Conservation (phyloP, 768 basidiomycete species). For the Royoungia palumana region DNA sequence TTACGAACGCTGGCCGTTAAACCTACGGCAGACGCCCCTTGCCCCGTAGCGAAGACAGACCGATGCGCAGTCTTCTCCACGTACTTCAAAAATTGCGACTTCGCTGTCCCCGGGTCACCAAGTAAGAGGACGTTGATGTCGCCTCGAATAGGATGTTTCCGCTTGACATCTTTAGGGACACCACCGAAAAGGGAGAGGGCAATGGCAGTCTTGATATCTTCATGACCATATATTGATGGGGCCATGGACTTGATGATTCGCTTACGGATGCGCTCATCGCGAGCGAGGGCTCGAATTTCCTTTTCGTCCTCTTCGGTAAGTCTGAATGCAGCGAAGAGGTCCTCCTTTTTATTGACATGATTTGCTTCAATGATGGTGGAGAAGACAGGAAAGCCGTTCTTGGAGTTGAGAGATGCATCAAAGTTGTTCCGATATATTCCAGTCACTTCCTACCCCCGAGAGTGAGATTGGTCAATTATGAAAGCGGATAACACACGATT, state of each 20-base stretch:
- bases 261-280: slow-evolving; percentile 93
- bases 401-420: slow-evolving; percentile 94
- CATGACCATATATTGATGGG: slow-evolving; percentile 98
- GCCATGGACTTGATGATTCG: slow-evolving; percentile 98
- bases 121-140: slow-evolving; percentile 97
- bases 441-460: slow-evolving; percentile 76
- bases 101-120: slow-evolving; percentile 98
- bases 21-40: slow-evolving; percentile 98
- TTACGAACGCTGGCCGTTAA: slow-evolving; percentile 98
- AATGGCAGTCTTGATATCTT: slow-evolving; percentile 97
- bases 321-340: slow-evolving; percentile 96
- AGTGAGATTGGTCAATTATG: slow-evolving; percentile 7
- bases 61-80: slow-evolving; percentile 98
- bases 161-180: slow-evolving; percentile 91
- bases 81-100: slow-evolving; percentile 98
- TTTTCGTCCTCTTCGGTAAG: slow-evolving; percentile 96
- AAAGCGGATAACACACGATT: slow-evolving; percentile 56
- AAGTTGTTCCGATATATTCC: slow-evolving; percentile 99
- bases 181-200: slow-evolving; percentile 95
- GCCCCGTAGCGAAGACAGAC: slow-evolving; percentile 97
- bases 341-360: slow-evolving; percentile 98
- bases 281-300: slow-evolving; percentile 81
- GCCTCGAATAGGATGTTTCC: slow-evolving; percentile 93
- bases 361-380: slow-evolving; percentile 98
- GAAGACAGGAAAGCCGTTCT: slow-evolving; percentile 99